Percentiles rank a stretch among this genome's conserved stretches.
These are phyloP conservation scores for Aspergillus nomiae DNA, from an alignment of 2,329 filamentous ascomycete species.

Conservation along the genomic window DNA sequence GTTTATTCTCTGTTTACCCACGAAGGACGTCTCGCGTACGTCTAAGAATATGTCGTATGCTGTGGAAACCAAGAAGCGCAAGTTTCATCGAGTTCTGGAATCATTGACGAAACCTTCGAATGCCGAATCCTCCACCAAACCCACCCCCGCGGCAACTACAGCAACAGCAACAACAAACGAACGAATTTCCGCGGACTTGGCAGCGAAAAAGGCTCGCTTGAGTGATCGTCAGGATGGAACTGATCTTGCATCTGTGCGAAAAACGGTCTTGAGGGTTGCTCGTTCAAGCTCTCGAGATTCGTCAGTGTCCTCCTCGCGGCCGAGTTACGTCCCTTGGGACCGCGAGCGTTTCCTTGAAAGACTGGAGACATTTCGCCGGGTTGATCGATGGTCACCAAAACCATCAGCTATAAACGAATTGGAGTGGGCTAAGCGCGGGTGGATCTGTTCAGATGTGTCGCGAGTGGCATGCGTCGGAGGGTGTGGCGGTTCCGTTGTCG, in stretches of 20 bases:
- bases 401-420: conserved; percentile 83
- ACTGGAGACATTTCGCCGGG: conserved; percentile 83
- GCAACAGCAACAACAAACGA: conserved; percentile 18
- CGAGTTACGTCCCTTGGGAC: conserved; percentile 84
- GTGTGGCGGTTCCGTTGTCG: conserved; percentile 80
- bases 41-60: conserved; percentile 44
- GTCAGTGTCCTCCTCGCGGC: conserved; percentile 41
- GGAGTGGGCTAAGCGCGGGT: conserved; percentile 91
- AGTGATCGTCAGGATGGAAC: conserved; percentile 22
- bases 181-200: conserved; percentile 27
- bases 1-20: background rate
- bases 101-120: conserved; percentile 42
- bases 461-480: conserved; percentile 78
- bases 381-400: conserved; percentile 93
- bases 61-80: conserved; percentile 50
- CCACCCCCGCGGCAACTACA: conserved; percentile 18
- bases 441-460: conserved; percentile 81
- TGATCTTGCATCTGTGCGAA: conserved; percentile 25
- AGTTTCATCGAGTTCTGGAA: conserved; percentile 50
- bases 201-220: conserved; percentile 39
- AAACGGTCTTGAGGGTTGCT: conserved; percentile 28
- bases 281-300: conserved; percentile 32
- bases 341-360: conserved; percentile 78
- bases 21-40: background rate
- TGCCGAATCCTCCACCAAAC: conserved; percentile 22